Evolutionary conservation across 345 rosid species (phyloP), one percentile per base, ranked within the genome.

Genomic region (Psidium friedrichsthalianum): DNA sequence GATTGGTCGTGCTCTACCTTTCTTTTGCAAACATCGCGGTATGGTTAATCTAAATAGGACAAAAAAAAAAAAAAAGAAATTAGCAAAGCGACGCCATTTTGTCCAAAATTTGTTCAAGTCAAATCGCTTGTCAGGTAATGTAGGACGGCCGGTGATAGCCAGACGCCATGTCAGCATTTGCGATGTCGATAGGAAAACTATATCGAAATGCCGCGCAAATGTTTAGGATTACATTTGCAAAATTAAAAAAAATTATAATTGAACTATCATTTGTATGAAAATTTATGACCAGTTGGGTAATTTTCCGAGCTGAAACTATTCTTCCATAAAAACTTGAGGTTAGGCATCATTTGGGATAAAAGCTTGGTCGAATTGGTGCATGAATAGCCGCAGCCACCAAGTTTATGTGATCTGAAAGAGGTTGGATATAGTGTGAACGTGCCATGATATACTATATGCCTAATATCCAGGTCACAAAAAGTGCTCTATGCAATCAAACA

Each of bases 81-180:
- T 12, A n/a, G 69, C 69, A n/a, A 58, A n/a, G 14, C 6, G 14
- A 58, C 18, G 13, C 13, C 18, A 13, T n/a, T 58, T n/a, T 2
- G 9, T 58, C 69, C 13, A n/a, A 58, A 58, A n/a, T 58, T 29
- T 36, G 0, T n/a, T 7, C 8, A n/a, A 0, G 0, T 58, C 69
- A 5, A 1, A 58, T n/a, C 1, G 0, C 32, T n/a, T 11, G 16
- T 29, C 11, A n/a, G 12, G 3, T 58, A 0, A 14, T 0, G 29
- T 13, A n/a, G 27, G 27, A 58, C 6, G 18, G 3, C 32, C 4
- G 1, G 1, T 0, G 18, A 58, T n/a, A 4, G 14, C 1, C 0
- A 4, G 8, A 58, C 27, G 8, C 1, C 36, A n/a, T 6, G 69
- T 58, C 27, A 14, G 32, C 8, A 0, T 3, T n/a, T 58, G 13